These are phyloP conservation scores for Marasmius tenuissimus DNA, from an alignment of 1,284 basidiomycete species.

Conservation along the genomic window DNA sequence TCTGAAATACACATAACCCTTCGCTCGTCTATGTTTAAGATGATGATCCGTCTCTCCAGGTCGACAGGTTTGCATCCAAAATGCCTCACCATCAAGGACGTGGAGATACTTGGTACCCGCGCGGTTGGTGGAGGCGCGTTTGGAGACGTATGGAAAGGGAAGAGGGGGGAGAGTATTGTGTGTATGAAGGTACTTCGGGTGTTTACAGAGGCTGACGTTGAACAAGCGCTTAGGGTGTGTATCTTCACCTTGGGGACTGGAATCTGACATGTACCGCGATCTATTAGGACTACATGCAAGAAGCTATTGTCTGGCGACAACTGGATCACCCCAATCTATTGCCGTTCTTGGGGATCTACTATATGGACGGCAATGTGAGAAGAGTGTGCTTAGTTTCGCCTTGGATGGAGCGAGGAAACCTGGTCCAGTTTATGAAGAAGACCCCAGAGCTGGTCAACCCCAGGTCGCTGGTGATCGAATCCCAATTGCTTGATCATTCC, in stretches of 20 bases:
- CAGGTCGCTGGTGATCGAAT: not conserved
- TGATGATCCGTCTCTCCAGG: not conserved
- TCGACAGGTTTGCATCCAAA: not conserved
- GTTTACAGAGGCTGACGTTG: not conserved
- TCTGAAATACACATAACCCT: not conserved
- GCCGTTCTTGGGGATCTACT: no score
- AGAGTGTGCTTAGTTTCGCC: not conserved
- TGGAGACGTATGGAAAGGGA: not conserved
- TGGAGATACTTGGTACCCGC: no score
- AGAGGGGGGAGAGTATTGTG: not conserved
- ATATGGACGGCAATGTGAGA: not conserved
- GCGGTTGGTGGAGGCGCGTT: not conserved
- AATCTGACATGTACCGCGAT: not conserved
- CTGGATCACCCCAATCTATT: no score
- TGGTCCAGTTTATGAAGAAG: not conserved
- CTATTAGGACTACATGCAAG: not conserved
- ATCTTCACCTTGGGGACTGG: not conserved
- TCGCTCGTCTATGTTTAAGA: not conserved
- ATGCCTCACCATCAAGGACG: not conserved
- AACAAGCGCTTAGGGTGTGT: not conserved
- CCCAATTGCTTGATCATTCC: no score
- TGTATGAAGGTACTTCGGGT: not conserved
- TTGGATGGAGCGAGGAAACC: not conserved
- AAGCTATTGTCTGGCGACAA: no score
- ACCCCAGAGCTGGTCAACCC: not conserved